These are phyloP conservation scores for Didymella pomorum DNA, from an alignment of 2,329 filamentous ascomycete species.

Conservation along the genomic window DNA sequence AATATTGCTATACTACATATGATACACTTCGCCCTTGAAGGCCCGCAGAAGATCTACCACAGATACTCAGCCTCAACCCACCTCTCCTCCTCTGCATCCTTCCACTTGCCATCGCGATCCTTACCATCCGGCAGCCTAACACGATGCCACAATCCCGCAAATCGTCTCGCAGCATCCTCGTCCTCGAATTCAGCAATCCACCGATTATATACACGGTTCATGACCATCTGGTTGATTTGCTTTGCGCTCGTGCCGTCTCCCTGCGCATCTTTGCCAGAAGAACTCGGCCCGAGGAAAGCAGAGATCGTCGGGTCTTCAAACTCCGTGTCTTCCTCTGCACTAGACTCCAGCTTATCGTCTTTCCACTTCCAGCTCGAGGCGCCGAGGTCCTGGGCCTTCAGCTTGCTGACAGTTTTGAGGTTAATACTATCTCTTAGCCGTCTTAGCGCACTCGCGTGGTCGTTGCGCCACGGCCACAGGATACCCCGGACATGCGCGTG, in stretches of 20 bases:
- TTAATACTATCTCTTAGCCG: conserved; percentile 44
- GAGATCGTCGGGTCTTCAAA: conserved; percentile 31
- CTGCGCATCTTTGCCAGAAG: background rate
- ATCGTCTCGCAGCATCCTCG: conserved; percentile 62
- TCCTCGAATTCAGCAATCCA: conserved; percentile 66
- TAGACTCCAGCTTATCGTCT: too few relatives aligned
- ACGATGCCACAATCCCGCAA: conserved; percentile 62
- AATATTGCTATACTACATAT: background rate
- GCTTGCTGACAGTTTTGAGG: conserved; percentile 18
- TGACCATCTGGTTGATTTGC: conserved; percentile 38
- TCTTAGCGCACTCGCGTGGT: conserved; percentile 29
- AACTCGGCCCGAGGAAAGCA: conserved; percentile 23
- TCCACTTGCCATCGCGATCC: conserved; percentile 30
- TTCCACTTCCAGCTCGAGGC: conserved; percentile 27
- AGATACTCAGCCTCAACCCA: conserved; percentile 58
- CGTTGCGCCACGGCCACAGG: conserved; percentile 41
- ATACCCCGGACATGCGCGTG: conserved; percentile 48
- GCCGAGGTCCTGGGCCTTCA: conserved; percentile 28
- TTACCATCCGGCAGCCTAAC: conserved; percentile 51
- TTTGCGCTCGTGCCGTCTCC: background rate
- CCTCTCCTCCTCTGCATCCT: conserved; percentile 47
- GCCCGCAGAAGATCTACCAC: conserved; percentile 49
- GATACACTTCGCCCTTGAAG: background rate
- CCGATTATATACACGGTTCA: conserved; percentile 52
- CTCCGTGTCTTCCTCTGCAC: too few relatives aligned